Percentiles rank a stretch among this genome's conserved stretches.
Conservation (phyloP, 1,284 basidiomycete species). For the Austroboletus sp. region DNA sequence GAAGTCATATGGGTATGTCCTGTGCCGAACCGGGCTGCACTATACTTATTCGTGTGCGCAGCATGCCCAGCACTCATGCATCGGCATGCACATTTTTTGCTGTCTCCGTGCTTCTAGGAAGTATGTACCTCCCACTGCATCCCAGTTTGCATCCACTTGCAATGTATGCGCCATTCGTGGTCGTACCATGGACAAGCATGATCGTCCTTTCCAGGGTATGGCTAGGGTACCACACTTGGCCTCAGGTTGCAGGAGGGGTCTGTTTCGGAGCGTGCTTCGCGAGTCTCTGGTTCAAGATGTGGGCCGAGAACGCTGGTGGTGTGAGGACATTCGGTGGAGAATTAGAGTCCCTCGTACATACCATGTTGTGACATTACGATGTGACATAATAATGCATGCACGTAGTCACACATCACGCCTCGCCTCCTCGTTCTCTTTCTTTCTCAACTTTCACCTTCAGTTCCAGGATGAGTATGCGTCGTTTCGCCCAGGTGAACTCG, state of each 20-base stretch:
- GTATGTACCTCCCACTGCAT: constrained; percentile 47
- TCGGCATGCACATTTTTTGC: constrained; percentile 69
- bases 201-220: constrained; percentile 67
- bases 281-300: constrained; percentile 55
- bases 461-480: constrained; percentile 46
- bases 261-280: constrained; percentile 55
- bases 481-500: constrained; percentile 46
- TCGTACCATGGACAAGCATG: constrained; percentile 48
- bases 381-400: constrained; percentile 20
- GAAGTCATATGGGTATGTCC: constrained; percentile 56
- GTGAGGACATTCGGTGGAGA: constrained; percentile 18
- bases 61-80: constrained; percentile 87
- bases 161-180: constrained; percentile 41
- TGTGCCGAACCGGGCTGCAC: constrained; percentile 7
- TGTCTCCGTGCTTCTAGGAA: constrained; percentile 59
- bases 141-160: constrained; percentile 36
- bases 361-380: constrained; percentile 6
- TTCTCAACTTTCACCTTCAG: constrained; percentile 1
- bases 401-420: constrained; percentile 14
- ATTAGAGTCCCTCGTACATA: constrained; percentile 8
- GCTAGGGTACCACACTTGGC: constrained; percentile 76
- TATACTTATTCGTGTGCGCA: constrained; percentile 28
- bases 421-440: constrained; percentile 9
- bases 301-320: constrained; percentile 34
- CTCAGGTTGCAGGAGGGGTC: constrained; percentile 66